Percentiles rank a stretch among this genome's conserved stretches.
These are phyloP conservation scores for Schizophyllum amplum DNA, from an alignment of 1,284 basidiomycete species.

Conservation along the genomic window DNA sequence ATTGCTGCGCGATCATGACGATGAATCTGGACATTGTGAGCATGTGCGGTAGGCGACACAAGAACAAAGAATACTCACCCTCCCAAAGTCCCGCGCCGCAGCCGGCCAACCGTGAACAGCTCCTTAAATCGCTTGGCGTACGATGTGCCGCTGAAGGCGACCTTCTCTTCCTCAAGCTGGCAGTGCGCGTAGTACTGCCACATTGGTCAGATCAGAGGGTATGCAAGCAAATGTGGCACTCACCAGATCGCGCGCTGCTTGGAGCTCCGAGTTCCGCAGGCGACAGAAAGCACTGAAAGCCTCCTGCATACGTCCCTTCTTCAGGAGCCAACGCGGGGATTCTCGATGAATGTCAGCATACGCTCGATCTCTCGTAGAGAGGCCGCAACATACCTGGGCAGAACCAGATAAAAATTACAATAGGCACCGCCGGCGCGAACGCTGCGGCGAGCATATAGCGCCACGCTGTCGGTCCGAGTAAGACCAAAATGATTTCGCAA, in stretches of 20 bases:
- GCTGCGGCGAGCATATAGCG: conserved; percentile 48
- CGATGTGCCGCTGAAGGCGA: conserved; percentile 38
- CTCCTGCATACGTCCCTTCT: conserved; percentile 47
- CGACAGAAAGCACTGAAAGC: conserved; percentile 52
- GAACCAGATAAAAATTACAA: conserved; percentile 42
- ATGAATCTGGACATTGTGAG: conserved; percentile 32
- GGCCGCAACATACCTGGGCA: conserved; percentile 31
- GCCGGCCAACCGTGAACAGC: conserved; percentile 59
- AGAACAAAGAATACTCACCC: conserved; percentile 18
- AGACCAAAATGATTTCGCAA: neutral
- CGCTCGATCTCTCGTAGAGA: neutral
- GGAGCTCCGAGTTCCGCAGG: conserved; percentile 56
- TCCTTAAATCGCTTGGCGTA: conserved; percentile 45
- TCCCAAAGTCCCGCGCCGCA: conserved; percentile 63
- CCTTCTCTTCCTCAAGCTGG: conserved; percentile 46
- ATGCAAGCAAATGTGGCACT: too few species aligned
- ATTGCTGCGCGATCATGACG: conserved; percentile 62
- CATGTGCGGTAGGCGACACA: too few species aligned
- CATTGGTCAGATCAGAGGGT: neutral
- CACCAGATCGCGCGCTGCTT: conserved; percentile 47
- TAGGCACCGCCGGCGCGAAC: conserved; percentile 44
- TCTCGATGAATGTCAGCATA: conserved; percentile 23
- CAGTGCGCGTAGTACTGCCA: conserved; percentile 44
- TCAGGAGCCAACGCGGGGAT: conserved; percentile 67
- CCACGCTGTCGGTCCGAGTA: conserved; percentile 29